Base-by-base conservation (phyloP, 2,329 filamentous ascomycete genomes). In the Aspergillus sp. region DNA sequence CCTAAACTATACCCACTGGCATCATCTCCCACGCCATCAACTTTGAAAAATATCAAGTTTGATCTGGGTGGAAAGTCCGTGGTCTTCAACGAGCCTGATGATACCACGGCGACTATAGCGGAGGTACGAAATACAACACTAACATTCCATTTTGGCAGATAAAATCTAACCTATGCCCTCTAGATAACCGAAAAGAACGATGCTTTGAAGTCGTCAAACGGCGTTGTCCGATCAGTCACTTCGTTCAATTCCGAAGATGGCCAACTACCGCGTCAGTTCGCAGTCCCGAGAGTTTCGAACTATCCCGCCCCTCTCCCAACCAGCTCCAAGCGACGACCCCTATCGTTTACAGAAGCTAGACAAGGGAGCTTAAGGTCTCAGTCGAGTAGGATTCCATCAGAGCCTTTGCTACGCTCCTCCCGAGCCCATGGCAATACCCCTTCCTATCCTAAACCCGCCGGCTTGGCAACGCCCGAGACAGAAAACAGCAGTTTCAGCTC, bases 1-100 rank as follows among this genome's bases (percentile, higher is more conserved):
- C 82, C 89, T 14, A 96, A 96, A 73, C 86, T 95, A 67, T 99
- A 96, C 73, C 95, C 95, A 40, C 81, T 99, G 31, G 93, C 93
- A 39, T 83, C 85, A 61, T 87, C 90, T 50, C 89, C 91, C 1
- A 96, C 93, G 1, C 95, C 95, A 2, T 84, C 86, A 15, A 87
- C 90, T 52, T 79, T 99, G 59, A 86, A 86, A 62, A 87, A 86
- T 56, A 89, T 98, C 70, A 87, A 84, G 41, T 93, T 96, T 66
- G 86, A 88, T 52, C 78, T 90, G 37, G 84, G 85, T 48, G 84
- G 86, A 45, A 79, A 80, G 57, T 78, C 84, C 7, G 82, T 86
- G n/a, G 77, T 82, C 37, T 88, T 89, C 61, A 79, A 82, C 56
- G 87, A 89, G 71, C 80, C 84, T 3, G 84, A 88, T 53, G 79